Base-by-base conservation (phyloP, 2,329 filamentous ascomycete species). In the Pyrenophora graminea region DNA sequence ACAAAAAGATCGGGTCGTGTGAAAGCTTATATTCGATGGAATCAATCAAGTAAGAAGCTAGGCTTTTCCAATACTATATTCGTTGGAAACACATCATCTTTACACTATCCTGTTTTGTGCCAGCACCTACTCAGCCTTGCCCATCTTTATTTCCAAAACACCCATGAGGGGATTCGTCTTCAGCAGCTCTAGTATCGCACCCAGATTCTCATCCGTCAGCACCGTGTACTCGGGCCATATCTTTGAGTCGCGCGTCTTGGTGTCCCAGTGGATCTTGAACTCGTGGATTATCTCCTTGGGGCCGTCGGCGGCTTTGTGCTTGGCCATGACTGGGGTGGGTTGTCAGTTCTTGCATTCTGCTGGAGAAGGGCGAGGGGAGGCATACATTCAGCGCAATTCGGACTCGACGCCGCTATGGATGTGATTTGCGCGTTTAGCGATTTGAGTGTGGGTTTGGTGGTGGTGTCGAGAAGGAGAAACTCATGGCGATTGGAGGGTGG, bases 141-240 rank as follows among this genome's bases (percentile, higher is more conserved):
- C 69, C 13, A 70, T 45, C 60, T 66, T 67, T 2, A 72, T 51
- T 58, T 71, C 69, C 48, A 72, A 32, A 3, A 71, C 67, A 49
- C 69, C 70, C 52, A 57, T 67, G 34, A 56, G 61, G 0, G 46
- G 54, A 15, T 61, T 61, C 32, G 55, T 10, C 57, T 59, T 62
- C 42, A 72, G 25, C 59, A 71, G 9, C 59, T 69, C 66, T 38
- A 70, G 6, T 10, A 72, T 43, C 10, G 67, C 68, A 3, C 39
- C 33, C 5, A 67, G 54, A 39, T 72, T 72, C 41, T 62, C 61
- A 9, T 71, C 66, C 17, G 67, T 71, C 40, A 72, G 40, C 7
- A 70, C 49, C 5, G 70, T 72, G 17, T 66, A 68, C 45, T 72
- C 67, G 3, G 69, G 70, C 69, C 68, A 72, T 3, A 67, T 58